Evolutionary conservation across 78 protist genomes (phyloP), one percentile per base, ranked within the genome.

Genomic region (Dictyostelium capitatum): DNA sequence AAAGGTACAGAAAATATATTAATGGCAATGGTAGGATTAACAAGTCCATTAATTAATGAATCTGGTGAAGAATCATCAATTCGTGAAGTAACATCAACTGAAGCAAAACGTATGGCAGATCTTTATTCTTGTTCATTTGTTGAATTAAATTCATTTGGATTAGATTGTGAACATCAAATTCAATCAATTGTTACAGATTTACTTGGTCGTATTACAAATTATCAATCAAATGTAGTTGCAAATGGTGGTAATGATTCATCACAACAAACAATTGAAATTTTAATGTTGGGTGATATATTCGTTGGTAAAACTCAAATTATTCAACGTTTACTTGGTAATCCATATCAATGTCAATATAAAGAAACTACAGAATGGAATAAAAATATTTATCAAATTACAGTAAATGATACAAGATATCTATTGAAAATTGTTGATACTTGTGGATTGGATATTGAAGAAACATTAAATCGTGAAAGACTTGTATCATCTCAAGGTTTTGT

Each of bases 41-140:
- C 75, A 0, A 30, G 46, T 30, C 75, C 75, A 67, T 41, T 67
- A 48, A 56, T 73, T 5, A 72, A 84, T 30, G 84, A 87, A 23
- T 14, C 73, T 41, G 47, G 41, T 28, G 62, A 25, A 30, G 54
- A 41, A 62, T 54, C 50, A 17, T 8, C 20, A 8, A 79, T 51
- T n/a, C 62, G 93, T 28, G 93, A 87, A 9, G 93, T 87, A 5
- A 47, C 84, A 0, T 67, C 12, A 14, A 43, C 59, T 17, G 93
- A 74, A n/a, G 93, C 93, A 57, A 87, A 87, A 50, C 51, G 84
- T 37, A 47, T 87, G 84, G 83, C 93, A 2, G 93, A 87, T 25
- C 43, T 87, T 19, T 87, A 87, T 37, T 15, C 23, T 17, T 87
- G 82, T 77, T 43, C 84, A 28, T 51, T 87, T 41, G 70, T 28